Evolutionary conservation across 768 basidiomycete genomes (phyloP).

Genomic region (Jaapia argillacea): DNA sequence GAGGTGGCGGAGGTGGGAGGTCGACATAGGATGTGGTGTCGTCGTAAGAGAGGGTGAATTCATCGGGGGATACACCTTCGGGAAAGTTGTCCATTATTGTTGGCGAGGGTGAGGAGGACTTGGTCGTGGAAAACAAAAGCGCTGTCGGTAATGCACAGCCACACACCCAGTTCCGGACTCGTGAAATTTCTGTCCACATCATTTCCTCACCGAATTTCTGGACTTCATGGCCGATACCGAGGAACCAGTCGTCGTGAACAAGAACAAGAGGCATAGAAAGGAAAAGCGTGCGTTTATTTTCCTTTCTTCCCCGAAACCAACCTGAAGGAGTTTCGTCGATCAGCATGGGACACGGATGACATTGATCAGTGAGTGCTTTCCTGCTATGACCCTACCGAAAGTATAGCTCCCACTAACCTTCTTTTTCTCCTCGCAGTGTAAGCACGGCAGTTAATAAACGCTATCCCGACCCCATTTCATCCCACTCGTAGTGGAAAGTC

Average conservation of each 20-base stretch:
- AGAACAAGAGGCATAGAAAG: conserved; percentile 86
- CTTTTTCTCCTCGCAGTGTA: conserved; percentile 24
- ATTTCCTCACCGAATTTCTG: too few relatives aligned
- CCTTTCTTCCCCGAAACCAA: too few relatives aligned
- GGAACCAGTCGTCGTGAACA: conserved; percentile 42
- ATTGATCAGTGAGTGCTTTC: conserved; percentile 86
- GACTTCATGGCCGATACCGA: conserved; percentile 8
- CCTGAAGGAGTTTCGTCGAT: too few relatives aligned
- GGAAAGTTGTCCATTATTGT: conserved; percentile 39
- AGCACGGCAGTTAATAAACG: conserved; percentile 5
- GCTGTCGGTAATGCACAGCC: neutral
- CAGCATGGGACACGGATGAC: conserved; percentile 99
- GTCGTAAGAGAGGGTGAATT: conserved; percentile 39
- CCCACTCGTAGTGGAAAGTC: conserved; percentile 64
- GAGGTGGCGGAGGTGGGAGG: conserved; percentile 26
- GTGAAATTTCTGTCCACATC: too few relatives aligned
- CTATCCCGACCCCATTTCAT: neutral
- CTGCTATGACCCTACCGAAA: neutral
- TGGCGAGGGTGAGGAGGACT: neutral
- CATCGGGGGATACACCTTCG: conserved; percentile 13
- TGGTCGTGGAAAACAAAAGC: neutral
- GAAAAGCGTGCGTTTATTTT: conserved; percentile 95
- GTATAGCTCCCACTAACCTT: conserved; percentile 2
- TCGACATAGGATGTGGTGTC: conserved; percentile 47
- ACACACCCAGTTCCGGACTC: too few relatives aligned